Percentiles rank a stretch among this genome's conserved stretches.
phyloP scores from a whole-genome alignment of 208 protist genomes.

The Wallacemonas sp. region DNA sequence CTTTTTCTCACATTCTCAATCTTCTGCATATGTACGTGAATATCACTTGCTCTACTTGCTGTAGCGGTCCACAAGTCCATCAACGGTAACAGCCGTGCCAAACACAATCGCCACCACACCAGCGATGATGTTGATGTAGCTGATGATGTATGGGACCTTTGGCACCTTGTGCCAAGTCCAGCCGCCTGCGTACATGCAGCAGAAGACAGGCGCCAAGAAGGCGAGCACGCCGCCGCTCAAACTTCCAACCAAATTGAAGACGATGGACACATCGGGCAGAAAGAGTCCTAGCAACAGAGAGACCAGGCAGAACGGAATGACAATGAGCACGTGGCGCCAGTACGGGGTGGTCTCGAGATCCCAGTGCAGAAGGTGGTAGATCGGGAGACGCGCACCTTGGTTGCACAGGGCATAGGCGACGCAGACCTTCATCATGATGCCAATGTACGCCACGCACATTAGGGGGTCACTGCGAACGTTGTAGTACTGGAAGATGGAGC shows the following conservation, averaged over 20 bases:
- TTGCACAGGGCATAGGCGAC: conserved; percentile 48
- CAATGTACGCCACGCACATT: conserved; percentile 51
- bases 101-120: conserved; percentile 64
- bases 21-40: neutral
- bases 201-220: conserved; percentile 64
- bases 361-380: conserved; percentile 38
- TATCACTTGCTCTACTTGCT: neutral
- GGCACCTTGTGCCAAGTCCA: conserved; percentile 34
- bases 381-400: conserved; percentile 33
- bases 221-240: conserved; percentile 54
- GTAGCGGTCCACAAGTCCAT: conserved; percentile 29
- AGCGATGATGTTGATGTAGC: conserved; percentile 45
- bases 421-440: conserved; percentile 54
- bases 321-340: conserved; percentile 37
- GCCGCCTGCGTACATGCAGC: conserved; percentile 51
- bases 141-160: conserved; percentile 22
- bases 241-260: conserved; percentile 65
- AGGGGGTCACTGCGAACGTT: conserved; percentile 28
- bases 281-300: conserved; percentile 57
- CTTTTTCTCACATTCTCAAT: neutral
- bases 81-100: conserved; percentile 44
- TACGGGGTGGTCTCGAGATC: conserved; percentile 31
- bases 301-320: conserved; percentile 20
- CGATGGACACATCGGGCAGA: conserved; percentile 63
- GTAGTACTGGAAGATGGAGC: conserved; percentile 41